Conservation (phyloP, 768 basidiomycete species). For the Mrakia frigida region DNA sequence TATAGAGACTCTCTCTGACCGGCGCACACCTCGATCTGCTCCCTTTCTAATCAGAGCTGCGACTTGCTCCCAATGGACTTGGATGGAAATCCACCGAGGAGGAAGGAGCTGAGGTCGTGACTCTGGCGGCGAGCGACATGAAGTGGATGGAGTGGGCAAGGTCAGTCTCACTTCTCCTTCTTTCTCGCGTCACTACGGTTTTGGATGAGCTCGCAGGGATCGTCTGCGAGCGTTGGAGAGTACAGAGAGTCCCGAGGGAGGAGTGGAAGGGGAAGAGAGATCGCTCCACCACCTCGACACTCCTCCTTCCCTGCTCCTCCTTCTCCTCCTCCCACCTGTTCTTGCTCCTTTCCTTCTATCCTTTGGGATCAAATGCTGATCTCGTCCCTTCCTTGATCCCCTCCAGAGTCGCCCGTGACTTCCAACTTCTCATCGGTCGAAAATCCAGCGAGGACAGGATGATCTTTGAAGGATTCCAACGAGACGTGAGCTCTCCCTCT, state of each 20-base stretch:
- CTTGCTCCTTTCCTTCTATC: background rate
- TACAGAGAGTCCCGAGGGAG: too few relatives aligned
- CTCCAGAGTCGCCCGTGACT: slow-evolving; percentile 71
- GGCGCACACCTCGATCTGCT: background rate
- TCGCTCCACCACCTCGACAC: slow-evolving; percentile 33
- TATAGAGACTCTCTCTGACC: background rate
- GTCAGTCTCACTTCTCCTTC: slow-evolving; percentile 37
- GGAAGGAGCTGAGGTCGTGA: slow-evolving; percentile 60
- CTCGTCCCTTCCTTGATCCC: background rate
- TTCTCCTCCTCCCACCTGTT: background rate
- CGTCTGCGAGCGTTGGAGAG: too few relatives aligned
- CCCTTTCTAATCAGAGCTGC: slow-evolving; percentile 49
- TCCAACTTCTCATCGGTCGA: slow-evolving; percentile 78
- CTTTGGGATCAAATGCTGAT: background rate
- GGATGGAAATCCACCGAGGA: slow-evolving; percentile 74
- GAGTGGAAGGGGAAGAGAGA: background rate
- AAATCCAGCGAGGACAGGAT: slow-evolving; percentile 52
- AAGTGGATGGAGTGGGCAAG: slow-evolving; percentile 88
- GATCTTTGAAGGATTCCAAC: slow-evolving; percentile 68
- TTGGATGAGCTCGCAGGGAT: too few relatives aligned
- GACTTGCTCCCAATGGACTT: slow-evolving; percentile 81
- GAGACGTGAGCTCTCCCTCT: slow-evolving; percentile 59
- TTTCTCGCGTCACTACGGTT: background rate
- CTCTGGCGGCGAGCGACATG: slow-evolving; percentile 65
- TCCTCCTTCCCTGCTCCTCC: slow-evolving; percentile 29